Evolutionary conservation across 108 stramenopile genomes (phyloP).

Genomic region (Cyclotella cryptica): DNA sequence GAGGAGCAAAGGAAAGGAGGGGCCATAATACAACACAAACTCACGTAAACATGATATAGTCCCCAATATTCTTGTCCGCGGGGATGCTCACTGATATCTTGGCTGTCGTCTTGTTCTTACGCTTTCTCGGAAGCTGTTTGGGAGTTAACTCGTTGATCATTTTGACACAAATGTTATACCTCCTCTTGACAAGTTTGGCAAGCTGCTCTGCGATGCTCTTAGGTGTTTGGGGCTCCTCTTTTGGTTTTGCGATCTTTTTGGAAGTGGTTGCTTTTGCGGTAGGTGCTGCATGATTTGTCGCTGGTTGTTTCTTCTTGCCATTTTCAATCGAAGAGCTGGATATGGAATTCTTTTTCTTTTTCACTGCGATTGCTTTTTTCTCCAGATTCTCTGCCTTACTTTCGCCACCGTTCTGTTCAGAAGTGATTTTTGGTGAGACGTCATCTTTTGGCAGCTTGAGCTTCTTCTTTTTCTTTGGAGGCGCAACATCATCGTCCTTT

Average conservation of each 20-base stretch:
- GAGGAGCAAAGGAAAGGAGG: background rate
- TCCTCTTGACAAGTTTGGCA: slow-evolving; percentile 24
- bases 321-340: background rate
- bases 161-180: slow-evolving; percentile 52
- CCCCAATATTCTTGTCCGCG: slow-evolving; percentile 69
- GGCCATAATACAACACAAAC: slow-evolving; percentile 21
- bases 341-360: slow-evolving; percentile 7
- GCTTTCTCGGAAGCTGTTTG: slow-evolving; percentile 74
- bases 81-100: slow-evolving; percentile 74
- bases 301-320: slow-evolving; percentile 3
- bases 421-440: background rate
- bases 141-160: slow-evolving; percentile 66
- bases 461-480: slow-evolving; percentile 2
- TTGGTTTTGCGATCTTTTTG: slow-evolving; percentile 15
- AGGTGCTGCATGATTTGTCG: background rate
- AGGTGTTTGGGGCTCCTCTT: slow-evolving; percentile 30
- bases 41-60: slow-evolving; percentile 73
- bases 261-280: slow-evolving; percentile 9
- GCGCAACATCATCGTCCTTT: slow-evolving; percentile 1
- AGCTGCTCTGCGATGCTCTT: slow-evolving; percentile 32
- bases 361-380: slow-evolving; percentile 1
- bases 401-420: background rate
- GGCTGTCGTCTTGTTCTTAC: slow-evolving; percentile 44
- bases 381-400: slow-evolving; percentile 4
- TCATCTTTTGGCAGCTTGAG: background rate